Evolutionary conservation across 139 green algal species (phyloP), one percentile per base, ranked within the genome.

Genomic region (Chlorella vulgaris): DNA sequence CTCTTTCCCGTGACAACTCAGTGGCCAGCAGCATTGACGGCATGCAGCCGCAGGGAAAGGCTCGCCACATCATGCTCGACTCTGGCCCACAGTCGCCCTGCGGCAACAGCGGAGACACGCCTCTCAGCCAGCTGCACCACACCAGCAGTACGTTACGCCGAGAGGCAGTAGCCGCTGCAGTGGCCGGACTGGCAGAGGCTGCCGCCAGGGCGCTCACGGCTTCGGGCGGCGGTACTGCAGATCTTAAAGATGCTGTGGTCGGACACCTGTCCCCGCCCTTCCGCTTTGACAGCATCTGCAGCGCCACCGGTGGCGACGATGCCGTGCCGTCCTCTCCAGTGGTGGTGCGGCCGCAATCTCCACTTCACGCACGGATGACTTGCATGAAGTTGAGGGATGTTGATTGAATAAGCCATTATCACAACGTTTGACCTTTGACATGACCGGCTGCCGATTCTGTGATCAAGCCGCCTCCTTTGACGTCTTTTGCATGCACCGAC

Each of bases 1-100:
- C 50, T 7, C 77, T 82, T 33, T 82, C 77, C 33, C 77, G 77
- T 13, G 77, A 82, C 26, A 73, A 74, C 39, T 81, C 76, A 2
- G 39, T 74, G 4, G 42, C 62, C 39, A 58, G 40, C 40, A 38
- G 21, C 60, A 74, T 81, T 19, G 76, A 81, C 42, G 74, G 58
- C 38, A 42, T 70, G 74, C 55, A 69, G 58, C 74, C 58, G 28
- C 29, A 62, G 58, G 58, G 74, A 55, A 81, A 73, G 74, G 26
- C 53, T 15, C 69, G 69, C 26, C 69, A 76, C 69, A 76, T 76
- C 69, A 42, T 61, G 42, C 55, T 21, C 28, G 69, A 76, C 26
- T 63, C 43, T 4, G 69, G 69, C 4, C 39, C 39, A 29, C 29
- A 18, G 28, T 76, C 69, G 2, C 69, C 40, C 28, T 19, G 22